Conservation (phyloP, 768 basidiomycete genomes). For the Cystoderma amianthinum region DNA sequence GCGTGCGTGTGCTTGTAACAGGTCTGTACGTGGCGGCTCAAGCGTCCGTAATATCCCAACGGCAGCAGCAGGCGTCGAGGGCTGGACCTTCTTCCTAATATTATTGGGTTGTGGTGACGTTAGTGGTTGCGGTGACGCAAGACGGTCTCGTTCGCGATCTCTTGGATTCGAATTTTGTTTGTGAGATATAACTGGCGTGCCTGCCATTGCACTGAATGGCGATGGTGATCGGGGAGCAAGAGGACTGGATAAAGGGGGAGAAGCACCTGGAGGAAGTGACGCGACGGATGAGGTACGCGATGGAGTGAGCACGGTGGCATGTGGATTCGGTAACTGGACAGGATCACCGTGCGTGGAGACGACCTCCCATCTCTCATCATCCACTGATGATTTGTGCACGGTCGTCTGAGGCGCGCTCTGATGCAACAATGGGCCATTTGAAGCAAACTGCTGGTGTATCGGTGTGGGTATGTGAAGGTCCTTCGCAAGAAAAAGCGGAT, state of each 20-base stretch:
- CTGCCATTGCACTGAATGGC: constrained; percentile 25
- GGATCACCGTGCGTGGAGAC: constrained; percentile 21
- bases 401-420: constrained; percentile 7
- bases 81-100: constrained; percentile 11
- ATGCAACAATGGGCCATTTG: constrained; percentile 17
- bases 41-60: constrained; percentile 55
- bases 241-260: constrained; percentile 30
- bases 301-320: constrained; percentile 18
- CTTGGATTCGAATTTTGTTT: constrained; percentile 4
- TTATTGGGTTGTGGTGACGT: constrained; percentile 2
- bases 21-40: constrained; percentile 36
- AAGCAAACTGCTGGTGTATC: constrained; percentile 29
- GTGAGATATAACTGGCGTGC: constrained; percentile 6
- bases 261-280: constrained; percentile 37
- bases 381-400: constrained; percentile 14
- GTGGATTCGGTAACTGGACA: constrained; percentile 14
- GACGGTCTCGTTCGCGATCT: constrained; percentile 14
- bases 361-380: constrained; percentile 44
- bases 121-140: background rate
- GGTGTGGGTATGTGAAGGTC: constrained; percentile 20
- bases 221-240: constrained; percentile 35
- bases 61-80: constrained; percentile 27
- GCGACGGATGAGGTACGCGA: constrained; percentile 48
- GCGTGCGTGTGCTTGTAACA: constrained; percentile 17
- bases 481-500: constrained; percentile 5